phyloP scores from a whole-genome alignment of 2,329 filamentous ascomycete genomes.

The Knufia fluminis region DNA sequence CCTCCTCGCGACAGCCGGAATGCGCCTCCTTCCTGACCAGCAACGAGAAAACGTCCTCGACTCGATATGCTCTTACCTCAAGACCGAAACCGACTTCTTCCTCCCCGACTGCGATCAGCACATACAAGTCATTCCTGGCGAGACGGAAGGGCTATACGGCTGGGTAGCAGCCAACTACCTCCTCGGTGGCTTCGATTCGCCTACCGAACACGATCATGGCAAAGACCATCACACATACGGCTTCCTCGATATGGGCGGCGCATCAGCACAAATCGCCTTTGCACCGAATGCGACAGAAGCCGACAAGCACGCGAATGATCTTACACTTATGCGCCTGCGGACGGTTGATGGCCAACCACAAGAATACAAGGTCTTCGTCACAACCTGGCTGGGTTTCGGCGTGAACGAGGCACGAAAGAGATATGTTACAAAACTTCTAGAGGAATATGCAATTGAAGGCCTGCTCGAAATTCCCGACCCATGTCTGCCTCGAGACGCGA shows the following conservation, averaged over 20 bases:
- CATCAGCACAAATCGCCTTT: conserved; percentile 95
- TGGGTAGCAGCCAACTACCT: conserved; percentile 98
- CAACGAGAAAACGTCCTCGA: conserved; percentile 65
- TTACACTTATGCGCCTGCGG: conserved; percentile 77
- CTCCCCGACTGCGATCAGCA: conserved; percentile 84
- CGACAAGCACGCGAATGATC: conserved; percentile 76
- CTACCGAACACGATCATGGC: conserved; percentile 63
- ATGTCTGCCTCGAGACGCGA: conserved; percentile 72
- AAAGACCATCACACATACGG: conserved; percentile 91
- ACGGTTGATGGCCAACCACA: conserved; percentile 66
- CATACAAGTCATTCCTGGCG: conserved; percentile 88
- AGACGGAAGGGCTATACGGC: conserved; percentile 91
- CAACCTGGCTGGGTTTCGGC: conserved; percentile 96
- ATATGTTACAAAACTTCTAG: conserved; percentile 69
- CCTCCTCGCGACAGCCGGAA: conserved; percentile 88
- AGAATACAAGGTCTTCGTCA: conserved; percentile 88
- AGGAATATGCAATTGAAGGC: conserved; percentile 51
- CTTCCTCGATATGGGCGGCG: conserved; percentile 96
- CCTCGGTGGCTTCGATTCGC: conserved; percentile 76
- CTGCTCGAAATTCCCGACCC: conserved; percentile 73
- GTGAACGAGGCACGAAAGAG: conserved; percentile 82
- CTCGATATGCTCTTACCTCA: conserved; percentile 75
- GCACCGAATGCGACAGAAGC: conserved; percentile 88
- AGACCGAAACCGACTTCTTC: conserved; percentile 65
- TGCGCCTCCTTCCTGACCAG: conserved; percentile 68